phyloP scores from a whole-genome alignment of 192 early-diverging fungal species.

The Radiomyces spectabilis region DNA sequence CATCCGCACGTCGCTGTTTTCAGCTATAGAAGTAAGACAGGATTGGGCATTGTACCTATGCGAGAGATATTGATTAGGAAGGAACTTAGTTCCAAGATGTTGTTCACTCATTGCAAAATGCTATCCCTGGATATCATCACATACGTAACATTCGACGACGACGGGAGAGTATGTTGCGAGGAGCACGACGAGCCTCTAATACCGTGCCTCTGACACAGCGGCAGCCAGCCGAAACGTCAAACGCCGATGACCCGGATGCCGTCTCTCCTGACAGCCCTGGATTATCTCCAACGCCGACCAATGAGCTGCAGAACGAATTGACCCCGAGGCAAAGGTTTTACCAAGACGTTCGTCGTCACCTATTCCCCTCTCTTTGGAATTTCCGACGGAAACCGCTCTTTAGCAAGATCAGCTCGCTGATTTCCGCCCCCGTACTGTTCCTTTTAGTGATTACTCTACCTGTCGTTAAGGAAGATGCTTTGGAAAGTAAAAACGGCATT shows the following conservation, averaged over 20 bases:
- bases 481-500: conserved; percentile 10
- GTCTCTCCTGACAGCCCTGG: no score
- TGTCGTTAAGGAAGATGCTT: conserved; percentile 42
- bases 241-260: background rate
- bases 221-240: background rate
- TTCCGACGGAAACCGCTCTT: conserved; percentile 41
- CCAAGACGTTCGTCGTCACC: background rate
- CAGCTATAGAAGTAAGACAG: conserved; percentile 42
- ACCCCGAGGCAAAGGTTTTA: background rate
- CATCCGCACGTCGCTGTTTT: conserved; percentile 43
- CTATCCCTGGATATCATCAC: conserved; percentile 7
- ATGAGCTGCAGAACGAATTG: no score
- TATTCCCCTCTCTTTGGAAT: conserved; percentile 51
- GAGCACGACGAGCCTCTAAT: no score
- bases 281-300: background rate
- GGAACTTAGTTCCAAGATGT: conserved; percentile 27
- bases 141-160: background rate
- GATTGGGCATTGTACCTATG: background rate
- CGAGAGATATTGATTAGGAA: background rate
- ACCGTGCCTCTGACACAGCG: background rate
- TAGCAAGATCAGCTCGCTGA: conserved; percentile 38
- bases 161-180: no score
- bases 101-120: conserved; percentile 24
- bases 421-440: conserved; percentile 46
- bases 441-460: conserved; percentile 53